Evolutionary conservation across 2,329 filamentous ascomycete species (phyloP).

Genomic region (Aspergillus uvarum): DNA sequence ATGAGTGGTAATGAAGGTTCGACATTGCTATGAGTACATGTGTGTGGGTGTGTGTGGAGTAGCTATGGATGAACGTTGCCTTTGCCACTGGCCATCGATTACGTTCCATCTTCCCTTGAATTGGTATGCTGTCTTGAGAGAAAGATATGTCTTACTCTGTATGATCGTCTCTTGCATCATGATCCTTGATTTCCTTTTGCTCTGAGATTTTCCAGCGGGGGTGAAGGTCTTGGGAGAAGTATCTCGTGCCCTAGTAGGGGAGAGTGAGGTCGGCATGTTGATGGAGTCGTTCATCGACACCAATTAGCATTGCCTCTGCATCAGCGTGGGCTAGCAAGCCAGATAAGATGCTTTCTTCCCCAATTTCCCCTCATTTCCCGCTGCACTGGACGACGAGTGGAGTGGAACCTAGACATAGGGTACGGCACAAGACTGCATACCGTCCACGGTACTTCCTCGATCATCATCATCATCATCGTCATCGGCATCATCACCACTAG

Average conservation of each 20-base stretch:
- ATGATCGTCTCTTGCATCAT: no score
- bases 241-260: not conserved
- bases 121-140: no score
- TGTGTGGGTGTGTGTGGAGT: not conserved
- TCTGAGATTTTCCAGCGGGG: no score
- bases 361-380: not conserved
- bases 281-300: not conserved
- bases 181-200: no score
- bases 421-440: not conserved
- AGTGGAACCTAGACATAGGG: not conserved
- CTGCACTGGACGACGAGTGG: not conserved
- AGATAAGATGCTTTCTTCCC: not conserved
- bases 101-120: no score
- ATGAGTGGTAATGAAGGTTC: not conserved
- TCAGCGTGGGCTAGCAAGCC: slow-evolving; percentile 3
- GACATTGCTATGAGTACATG: not conserved
- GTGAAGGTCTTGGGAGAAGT: not conserved
- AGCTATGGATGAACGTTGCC: no score
- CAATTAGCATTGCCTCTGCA: not conserved
- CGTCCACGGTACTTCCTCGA: no score
- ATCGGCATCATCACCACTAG: no score
- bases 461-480: no score
- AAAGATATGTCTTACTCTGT: no score
- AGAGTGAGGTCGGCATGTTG: not conserved
- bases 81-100: no score